phyloP scores from a whole-genome alignment of 225 moss, liverwort and hornwort genomes.

The Climacium dendroides region DNA sequence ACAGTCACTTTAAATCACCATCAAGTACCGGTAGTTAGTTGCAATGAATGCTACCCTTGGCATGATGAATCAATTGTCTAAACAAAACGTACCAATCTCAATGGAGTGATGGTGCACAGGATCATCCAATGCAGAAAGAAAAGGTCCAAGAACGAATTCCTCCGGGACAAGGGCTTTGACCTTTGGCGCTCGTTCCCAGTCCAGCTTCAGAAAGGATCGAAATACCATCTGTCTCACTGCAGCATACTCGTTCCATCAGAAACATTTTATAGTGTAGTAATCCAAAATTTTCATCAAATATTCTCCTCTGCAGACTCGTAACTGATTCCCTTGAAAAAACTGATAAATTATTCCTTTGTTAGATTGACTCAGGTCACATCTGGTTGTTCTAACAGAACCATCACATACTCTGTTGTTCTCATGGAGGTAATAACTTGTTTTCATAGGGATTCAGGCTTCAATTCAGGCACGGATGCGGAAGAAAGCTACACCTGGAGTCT shows the following conservation, averaged over 20 bases:
- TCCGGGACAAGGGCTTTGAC: slow-evolving; percentile 51
- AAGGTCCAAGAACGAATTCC: slow-evolving; percentile 57
- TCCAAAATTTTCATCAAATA: neutral
- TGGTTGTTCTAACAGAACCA: neutral
- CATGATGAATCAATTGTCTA: neutral
- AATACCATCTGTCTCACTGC: slow-evolving; percentile 71
- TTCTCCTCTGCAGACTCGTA: neutral
- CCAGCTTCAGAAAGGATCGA: slow-evolving; percentile 66
- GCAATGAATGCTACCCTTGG: neutral
- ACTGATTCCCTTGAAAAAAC: neutral
- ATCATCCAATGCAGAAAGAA: slow-evolving; percentile 60
- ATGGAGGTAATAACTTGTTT: neutral
- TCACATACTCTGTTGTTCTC: neutral
- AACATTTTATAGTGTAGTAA: neutral
- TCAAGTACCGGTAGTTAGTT: neutral
- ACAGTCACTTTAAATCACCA: neutral
- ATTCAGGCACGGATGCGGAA: neutral
- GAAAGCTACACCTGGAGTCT: neutral
- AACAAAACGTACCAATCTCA: slow-evolving; percentile 40
- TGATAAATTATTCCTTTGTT: neutral
- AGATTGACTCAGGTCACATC: neutral
- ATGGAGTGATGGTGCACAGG: slow-evolving; percentile 47
- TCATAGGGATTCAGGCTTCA: neutral
- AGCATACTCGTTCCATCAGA: slow-evolving; percentile 2
- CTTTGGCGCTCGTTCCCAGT: slow-evolving; percentile 50